phyloP scores from a whole-genome alignment of 805 yeast genomes.

The Ogataea pilisensis region DNA sequence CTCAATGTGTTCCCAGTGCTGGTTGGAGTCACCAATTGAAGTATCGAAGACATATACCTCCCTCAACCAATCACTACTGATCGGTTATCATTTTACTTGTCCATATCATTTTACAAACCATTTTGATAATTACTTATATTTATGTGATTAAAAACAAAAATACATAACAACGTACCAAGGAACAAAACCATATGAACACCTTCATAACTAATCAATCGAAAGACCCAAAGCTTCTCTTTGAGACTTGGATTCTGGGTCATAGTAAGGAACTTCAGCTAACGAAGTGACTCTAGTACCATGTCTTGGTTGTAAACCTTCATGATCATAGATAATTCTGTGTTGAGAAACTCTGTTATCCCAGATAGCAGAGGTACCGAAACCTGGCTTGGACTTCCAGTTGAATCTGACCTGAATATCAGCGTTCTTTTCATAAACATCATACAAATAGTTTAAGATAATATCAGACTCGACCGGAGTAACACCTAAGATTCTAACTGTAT shows the following conservation, averaged over 20 bases:
- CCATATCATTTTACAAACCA: too few relatives aligned
- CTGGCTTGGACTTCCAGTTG: slow-evolving; percentile 40
- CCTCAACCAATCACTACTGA: too few relatives aligned
- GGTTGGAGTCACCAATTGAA: too few relatives aligned
- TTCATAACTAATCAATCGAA: slow-evolving; percentile 1
- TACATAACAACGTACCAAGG: too few relatives aligned
- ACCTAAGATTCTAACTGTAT: slow-evolving; percentile 50
- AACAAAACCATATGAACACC: too few relatives aligned
- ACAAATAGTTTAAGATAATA: slow-evolving; percentile 40
- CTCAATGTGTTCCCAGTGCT: too few relatives aligned
- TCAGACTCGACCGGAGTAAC: slow-evolving; percentile 48
- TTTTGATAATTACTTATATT: too few relatives aligned
- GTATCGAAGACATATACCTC: too few relatives aligned
- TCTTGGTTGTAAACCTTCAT: slow-evolving; percentile 37
- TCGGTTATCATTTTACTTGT: too few relatives aligned
- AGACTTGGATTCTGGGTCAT: slow-evolving; percentile 45
- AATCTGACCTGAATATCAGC: slow-evolving; percentile 53
- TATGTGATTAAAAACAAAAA: too few relatives aligned
- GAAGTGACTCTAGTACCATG: slow-evolving; percentile 54
- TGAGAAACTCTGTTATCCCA: slow-evolving; percentile 47
- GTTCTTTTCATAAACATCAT: slow-evolving; percentile 43
- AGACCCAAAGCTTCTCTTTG: slow-evolving; percentile 49
- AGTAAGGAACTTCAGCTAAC: slow-evolving; percentile 50
- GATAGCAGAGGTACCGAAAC: slow-evolving; percentile 41
- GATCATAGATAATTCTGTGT: slow-evolving; percentile 42